Percentiles rank a stretch among this genome's conserved stretches.
Evolutionary conservation across 768 basidiomycete genomes (phyloP).

Genomic region (Podaxis rugospora): DNA sequence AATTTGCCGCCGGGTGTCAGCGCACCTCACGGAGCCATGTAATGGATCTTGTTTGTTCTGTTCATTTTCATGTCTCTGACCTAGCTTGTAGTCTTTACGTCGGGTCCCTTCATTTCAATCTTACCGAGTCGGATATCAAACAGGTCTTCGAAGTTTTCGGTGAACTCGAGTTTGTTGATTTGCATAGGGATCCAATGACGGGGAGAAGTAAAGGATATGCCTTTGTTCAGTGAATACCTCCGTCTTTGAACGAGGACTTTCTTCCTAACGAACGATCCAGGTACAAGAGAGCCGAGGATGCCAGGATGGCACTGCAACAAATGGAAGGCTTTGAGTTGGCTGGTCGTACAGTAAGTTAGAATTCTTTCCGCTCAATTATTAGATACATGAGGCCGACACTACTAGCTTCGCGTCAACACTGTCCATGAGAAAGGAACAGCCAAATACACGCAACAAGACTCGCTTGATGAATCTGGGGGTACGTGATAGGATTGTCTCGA

Average conservation of each 20-base stretch:
- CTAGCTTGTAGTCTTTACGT: conserved; percentile 74
- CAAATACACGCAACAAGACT: conserved; percentile 72
- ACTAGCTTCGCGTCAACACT: conserved; percentile 82
- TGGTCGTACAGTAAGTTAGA: conserved; percentile 72
- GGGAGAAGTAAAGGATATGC: conserved; percentile 97
- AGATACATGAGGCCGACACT: background rate
- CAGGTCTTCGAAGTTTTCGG: conserved; percentile 99
- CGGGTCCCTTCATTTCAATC: conserved; percentile 94
- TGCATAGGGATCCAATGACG: conserved; percentile 92
- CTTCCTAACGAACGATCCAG: conserved; percentile 29
- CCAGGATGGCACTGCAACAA: conserved; percentile 94
- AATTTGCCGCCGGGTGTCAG: conserved; percentile 84
- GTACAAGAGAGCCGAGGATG: conserved; percentile 89
- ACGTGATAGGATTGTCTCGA: conserved; percentile 6
- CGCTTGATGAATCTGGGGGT: conserved; percentile 90
- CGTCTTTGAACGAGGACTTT: background rate
- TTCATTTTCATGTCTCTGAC: background rate
- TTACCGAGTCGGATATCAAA: conserved; percentile 94
- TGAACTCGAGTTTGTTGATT: conserved; percentile 96
- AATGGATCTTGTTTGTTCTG: conserved; percentile 42
- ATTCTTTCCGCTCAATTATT: conserved; percentile 10
- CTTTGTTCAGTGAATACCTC: conserved; percentile 80
- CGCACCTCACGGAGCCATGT: conserved; percentile 79
- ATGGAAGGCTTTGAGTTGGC: conserved; percentile 99
- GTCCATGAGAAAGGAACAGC: conserved; percentile 87